Conservation (phyloP, 2,329 filamentous ascomycete species). For the Graphiopsis chlorocephala region DNA sequence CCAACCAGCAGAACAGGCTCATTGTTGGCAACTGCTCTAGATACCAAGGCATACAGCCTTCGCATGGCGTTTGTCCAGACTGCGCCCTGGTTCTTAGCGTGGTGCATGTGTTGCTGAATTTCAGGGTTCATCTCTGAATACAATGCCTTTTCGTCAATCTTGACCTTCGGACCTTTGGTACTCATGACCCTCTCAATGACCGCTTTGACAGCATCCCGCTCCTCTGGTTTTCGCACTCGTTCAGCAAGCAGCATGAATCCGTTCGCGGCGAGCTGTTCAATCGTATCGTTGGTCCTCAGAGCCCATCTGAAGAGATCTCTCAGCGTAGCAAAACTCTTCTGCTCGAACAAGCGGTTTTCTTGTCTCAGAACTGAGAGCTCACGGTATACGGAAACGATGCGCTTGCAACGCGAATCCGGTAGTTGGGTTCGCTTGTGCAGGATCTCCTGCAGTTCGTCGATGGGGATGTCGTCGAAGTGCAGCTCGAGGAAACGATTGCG, state of each 20-base stretch:
- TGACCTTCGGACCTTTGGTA: slow-evolving; percentile 56
- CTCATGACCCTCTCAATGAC: slow-evolving; percentile 89
- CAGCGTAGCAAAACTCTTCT: slow-evolving; percentile 95
- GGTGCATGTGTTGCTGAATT: slow-evolving; percentile 34
- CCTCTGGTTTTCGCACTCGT: slow-evolving; percentile 85
- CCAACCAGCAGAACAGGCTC: slow-evolving; percentile 93
- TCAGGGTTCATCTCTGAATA: slow-evolving; percentile 56
- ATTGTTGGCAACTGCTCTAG: slow-evolving; percentile 79
- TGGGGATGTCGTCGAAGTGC: slow-evolving; percentile 96
- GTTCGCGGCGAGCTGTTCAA: slow-evolving; percentile 84
- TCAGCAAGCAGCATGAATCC: slow-evolving; percentile 96
- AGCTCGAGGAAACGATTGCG: slow-evolving; percentile 95
- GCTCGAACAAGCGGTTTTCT: slow-evolving; percentile 87
- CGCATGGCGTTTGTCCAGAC: slow-evolving; percentile 97
- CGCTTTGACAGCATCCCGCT: slow-evolving; percentile 77
- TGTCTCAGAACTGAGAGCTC: slow-evolving; percentile 88
- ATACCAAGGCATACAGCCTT: slow-evolving; percentile 84
- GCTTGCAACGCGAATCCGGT: slow-evolving; percentile 83
- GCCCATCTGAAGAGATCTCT: slow-evolving; percentile 97
- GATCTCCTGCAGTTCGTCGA: slow-evolving; percentile 89
- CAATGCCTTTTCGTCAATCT: slow-evolving; percentile 68
- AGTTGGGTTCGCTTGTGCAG: slow-evolving; percentile 84
- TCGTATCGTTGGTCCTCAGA: slow-evolving; percentile 74
- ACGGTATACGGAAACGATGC: slow-evolving; percentile 91
- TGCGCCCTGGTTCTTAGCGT: slow-evolving; percentile 59